phyloP scores from a whole-genome alignment of 495 filamentous ascomycete genomes.

The Penicillium salamii region DNA sequence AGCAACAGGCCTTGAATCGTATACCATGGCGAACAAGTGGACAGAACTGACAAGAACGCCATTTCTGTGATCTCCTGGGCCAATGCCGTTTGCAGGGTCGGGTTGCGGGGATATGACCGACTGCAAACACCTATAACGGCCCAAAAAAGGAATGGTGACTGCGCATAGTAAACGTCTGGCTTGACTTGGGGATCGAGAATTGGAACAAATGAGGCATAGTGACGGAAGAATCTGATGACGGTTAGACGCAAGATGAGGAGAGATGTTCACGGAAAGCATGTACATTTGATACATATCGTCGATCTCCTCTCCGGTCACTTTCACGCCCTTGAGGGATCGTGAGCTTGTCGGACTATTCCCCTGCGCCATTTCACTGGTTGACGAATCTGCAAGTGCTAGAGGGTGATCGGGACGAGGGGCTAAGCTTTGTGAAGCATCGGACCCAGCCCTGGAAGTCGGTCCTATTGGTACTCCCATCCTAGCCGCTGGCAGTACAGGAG shows the following conservation, averaged over 20 bases:
- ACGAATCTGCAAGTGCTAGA: slow-evolving; percentile 7
- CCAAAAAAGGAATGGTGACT: slow-evolving; percentile 53
- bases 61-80: slow-evolving; percentile 41
- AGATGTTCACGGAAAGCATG: background rate
- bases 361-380: slow-evolving; percentile 10
- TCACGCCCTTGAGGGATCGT: slow-evolving; percentile 28
- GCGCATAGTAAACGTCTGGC: slow-evolving; percentile 43
- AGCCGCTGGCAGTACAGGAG: slow-evolving; percentile 29
- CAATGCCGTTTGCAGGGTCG: slow-evolving; percentile 39
- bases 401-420: slow-evolving; percentile 17
- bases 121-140: slow-evolving; percentile 41
- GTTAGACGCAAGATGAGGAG: slow-evolving; percentile 2
- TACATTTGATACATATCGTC: slow-evolving; percentile 39
- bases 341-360: slow-evolving; percentile 18
- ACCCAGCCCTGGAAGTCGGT: slow-evolving; percentile 1
- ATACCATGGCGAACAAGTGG: slow-evolving; percentile 38
- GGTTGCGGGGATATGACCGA: slow-evolving; percentile 37
- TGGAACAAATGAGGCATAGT: slow-evolving; percentile 46
- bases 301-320: slow-evolving; percentile 31
- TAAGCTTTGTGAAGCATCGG: slow-evolving; percentile 12
- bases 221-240: slow-evolving; percentile 39
- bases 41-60: slow-evolving; percentile 40
- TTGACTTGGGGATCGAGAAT: slow-evolving; percentile 38
- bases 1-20: slow-evolving; percentile 49
- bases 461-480: slow-evolving; percentile 20